A percentile compares a stretch with the other conserved stretches of the same genome.
Conservation (phyloP, 192 early-diverging fungal genomes). For the Spizellomyces sp. region DNA sequence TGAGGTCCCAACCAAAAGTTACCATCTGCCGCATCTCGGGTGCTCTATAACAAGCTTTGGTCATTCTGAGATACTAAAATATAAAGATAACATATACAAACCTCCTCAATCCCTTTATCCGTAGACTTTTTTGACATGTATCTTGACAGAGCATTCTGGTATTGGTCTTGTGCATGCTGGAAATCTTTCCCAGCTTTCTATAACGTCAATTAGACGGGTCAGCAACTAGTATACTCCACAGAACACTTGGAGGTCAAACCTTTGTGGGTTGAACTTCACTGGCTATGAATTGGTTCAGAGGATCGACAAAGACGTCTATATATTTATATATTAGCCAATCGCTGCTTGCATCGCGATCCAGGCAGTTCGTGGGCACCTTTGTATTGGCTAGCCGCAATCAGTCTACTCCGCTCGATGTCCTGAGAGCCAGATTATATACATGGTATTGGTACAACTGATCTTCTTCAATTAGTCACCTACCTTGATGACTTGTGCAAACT, state of each 20-base stretch:
- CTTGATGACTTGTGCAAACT: conserved; percentile 30
- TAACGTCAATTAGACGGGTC: not conserved
- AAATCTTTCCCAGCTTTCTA: conserved; percentile 44
- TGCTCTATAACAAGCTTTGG: conserved; percentile 30
- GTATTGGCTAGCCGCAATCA: conserved; percentile 18
- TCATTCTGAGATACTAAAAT: conserved; percentile 2
- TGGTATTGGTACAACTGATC: too few species aligned
- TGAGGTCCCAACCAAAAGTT: not conserved
- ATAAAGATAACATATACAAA: conserved; percentile 14
- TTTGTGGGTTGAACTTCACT: conserved; percentile 25
- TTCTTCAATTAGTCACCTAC: not conserved
- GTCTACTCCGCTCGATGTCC: conserved; percentile 30
- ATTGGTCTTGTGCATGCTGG: conserved; percentile 64
- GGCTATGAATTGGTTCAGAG: conserved; percentile 14
- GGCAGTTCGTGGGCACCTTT: conserved; percentile 8
- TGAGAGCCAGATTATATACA: not conserved
- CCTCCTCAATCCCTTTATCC: conserved; percentile 61
- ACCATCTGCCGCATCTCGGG: conserved; percentile 31
- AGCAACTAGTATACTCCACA: not conserved
- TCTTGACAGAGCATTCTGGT: conserved; percentile 56
- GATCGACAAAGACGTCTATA: conserved; percentile 30
- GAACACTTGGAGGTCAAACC: not conserved
- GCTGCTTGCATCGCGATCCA: too few species aligned
- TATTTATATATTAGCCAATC: not conserved
- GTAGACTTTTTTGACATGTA: conserved; percentile 65